These are phyloP conservation scores for Trypanosoma boissoni DNA, from an alignment of 208 protist species.

Conservation along the genomic window DNA sequence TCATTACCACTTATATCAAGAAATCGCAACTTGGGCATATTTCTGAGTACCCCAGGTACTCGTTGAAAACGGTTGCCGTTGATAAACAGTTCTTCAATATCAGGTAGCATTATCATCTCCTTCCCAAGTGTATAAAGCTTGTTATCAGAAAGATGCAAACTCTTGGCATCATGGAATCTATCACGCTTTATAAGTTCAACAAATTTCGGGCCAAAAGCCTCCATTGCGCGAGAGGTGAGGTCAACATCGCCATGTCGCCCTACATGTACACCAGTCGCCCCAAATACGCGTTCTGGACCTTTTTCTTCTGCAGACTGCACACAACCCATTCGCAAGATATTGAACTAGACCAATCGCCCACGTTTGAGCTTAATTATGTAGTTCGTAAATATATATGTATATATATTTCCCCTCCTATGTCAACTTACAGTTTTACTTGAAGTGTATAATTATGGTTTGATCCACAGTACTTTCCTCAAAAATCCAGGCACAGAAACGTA, in stretches of 20 bases:
- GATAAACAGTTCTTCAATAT: slow-evolving; percentile 75
- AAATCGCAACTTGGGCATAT: slow-evolving; percentile 47
- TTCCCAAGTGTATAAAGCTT: slow-evolving; percentile 75
- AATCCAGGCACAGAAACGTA: too few relatives aligned
- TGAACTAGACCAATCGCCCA: too few relatives aligned
- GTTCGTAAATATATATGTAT: neutral
- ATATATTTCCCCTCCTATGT: too few relatives aligned
- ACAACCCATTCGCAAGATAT: slow-evolving; percentile 44
- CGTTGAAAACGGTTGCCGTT: slow-evolving; percentile 71
- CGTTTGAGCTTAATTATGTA: neutral
- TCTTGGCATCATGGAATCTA: slow-evolving; percentile 59
- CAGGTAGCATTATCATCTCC: slow-evolving; percentile 63
- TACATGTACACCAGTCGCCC: slow-evolving; percentile 67
- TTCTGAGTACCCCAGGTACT: slow-evolving; percentile 55
- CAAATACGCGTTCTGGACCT: slow-evolving; percentile 36
- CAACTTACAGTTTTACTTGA: too few relatives aligned
- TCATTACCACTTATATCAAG: slow-evolving; percentile 73
- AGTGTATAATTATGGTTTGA: too few relatives aligned
- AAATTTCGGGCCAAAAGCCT: slow-evolving; percentile 50
- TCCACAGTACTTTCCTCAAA: too few relatives aligned
- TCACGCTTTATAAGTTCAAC: slow-evolving; percentile 69
- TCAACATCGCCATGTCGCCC: slow-evolving; percentile 81
- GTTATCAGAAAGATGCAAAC: slow-evolving; percentile 75
- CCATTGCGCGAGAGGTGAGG: slow-evolving; percentile 60
- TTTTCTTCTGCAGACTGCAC: slow-evolving; percentile 9